Conservation (phyloP, 257 asterid genomes). For the Solanum clarkiae region DNA sequence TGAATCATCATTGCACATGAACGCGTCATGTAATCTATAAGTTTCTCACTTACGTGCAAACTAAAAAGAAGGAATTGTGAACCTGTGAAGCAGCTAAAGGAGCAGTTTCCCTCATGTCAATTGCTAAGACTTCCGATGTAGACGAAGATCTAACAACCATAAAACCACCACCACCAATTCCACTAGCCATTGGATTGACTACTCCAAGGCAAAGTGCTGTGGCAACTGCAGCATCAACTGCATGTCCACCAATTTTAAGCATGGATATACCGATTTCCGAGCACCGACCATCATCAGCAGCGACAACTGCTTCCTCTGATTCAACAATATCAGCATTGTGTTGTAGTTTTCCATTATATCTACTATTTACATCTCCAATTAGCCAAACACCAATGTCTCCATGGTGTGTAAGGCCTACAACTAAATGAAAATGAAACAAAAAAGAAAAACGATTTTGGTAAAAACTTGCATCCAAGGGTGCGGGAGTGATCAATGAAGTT, state of each 20-base stretch:
- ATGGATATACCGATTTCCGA: constrained; percentile 55
- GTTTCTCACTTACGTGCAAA: neutral
- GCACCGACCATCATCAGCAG: constrained; percentile 85
- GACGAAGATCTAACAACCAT: constrained; percentile 67
- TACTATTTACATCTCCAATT: neutral
- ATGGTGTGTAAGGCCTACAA: neutral
- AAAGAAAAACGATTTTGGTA: neutral
- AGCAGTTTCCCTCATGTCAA: constrained; percentile 93
- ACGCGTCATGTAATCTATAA: neutral
- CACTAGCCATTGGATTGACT: constrained; percentile 60
- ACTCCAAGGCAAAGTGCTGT: constrained; percentile 78
- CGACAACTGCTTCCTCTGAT: constrained; percentile 57
- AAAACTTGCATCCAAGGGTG: too few relatives aligned
- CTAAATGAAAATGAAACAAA: neutral
- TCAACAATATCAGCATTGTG: constrained; percentile 25
- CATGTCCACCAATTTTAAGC: constrained; percentile 67
- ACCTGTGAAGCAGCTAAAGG: constrained; percentile 79
- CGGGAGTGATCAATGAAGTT: too few relatives aligned
- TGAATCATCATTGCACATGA: neutral
- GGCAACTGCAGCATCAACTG: constrained; percentile 86
- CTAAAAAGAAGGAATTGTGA: neutral
- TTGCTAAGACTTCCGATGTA: constrained; percentile 28
- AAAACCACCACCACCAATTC: constrained; percentile 84
- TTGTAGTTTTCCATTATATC: neutral
- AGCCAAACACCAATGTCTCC: neutral